Percentiles rank a stretch among this genome's conserved stretches.
Conservation (phyloP, 176 grass and related monocot species). For the Elaeis guineensis region DNA sequence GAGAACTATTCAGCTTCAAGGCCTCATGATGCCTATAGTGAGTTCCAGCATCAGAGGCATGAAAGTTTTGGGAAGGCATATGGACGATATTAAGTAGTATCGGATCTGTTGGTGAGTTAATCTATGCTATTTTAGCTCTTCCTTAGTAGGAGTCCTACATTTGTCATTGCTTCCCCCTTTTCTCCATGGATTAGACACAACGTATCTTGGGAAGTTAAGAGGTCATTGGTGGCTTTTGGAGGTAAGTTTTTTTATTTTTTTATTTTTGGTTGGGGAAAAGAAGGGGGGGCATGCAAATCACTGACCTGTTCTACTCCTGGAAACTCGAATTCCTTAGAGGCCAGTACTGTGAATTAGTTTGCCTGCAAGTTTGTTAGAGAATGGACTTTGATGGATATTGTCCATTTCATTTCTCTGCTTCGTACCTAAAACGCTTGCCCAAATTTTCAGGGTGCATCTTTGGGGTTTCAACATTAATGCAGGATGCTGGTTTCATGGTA, state of each 20-base stretch:
- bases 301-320: neutral
- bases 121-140: constrained; percentile 1
- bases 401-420: constrained; percentile 2
- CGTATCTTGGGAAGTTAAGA: constrained; percentile 12
- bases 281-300: too few relatives aligned
- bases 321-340: neutral
- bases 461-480: constrained; percentile 36
- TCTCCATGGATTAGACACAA: neutral
- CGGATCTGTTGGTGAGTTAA: constrained; percentile 57
- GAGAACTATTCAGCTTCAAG: constrained; percentile 53
- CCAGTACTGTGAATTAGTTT: constrained; percentile 4
- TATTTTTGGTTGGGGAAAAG: neutral
- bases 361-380: constrained; percentile 18
- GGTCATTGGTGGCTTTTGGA: constrained; percentile 8
- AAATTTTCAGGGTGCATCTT: constrained; percentile 51
- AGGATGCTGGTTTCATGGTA: constrained; percentile 19
- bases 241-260: constrained; percentile 5
- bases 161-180: constrained; percentile 8
- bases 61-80: constrained; percentile 52
- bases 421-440: constrained; percentile 35
- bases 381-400: constrained; percentile 6
- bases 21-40: constrained; percentile 45
- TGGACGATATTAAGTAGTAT: constrained; percentile 45
- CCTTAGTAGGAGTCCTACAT: neutral
- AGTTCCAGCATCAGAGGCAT: constrained; percentile 44